Percentiles rank a stretch among this genome's conserved stretches.
Evolutionary conservation across 192 early-diverging fungal species (phyloP).

Genomic region (Backusella tarrabulga): DNA sequence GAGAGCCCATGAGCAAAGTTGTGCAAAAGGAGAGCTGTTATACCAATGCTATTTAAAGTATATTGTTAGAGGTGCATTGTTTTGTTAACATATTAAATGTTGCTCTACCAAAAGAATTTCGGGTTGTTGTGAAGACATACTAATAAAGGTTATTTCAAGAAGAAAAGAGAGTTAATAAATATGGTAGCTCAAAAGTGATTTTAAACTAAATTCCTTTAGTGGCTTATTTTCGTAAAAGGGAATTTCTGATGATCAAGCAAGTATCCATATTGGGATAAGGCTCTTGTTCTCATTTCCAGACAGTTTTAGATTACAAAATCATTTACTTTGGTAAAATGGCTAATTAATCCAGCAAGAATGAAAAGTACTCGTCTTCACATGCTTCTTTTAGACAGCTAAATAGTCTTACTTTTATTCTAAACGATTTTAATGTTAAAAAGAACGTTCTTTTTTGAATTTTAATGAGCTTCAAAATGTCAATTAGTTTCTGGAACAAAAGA

Average conservation of each 20-base stretch:
- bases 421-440: too few relatives aligned
- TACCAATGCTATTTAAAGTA: slow-evolving; percentile 22
- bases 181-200: neutral
- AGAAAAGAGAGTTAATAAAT: neutral
- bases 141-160: neutral
- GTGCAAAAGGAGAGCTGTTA: slow-evolving; percentile 22
- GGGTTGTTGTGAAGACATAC: neutral
- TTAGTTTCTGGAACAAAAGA: too few relatives aligned
- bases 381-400: too few relatives aligned
- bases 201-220: neutral
- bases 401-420: too few relatives aligned
- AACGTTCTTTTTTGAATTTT: too few relatives aligned
- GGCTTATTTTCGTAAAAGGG: neutral
- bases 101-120: neutral
- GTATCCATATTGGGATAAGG: neutral
- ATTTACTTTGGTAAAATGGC: neutral
- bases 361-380: too few relatives aligned
- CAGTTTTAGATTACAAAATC: neutral
- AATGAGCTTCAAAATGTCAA: too few relatives aligned
- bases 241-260: neutral
- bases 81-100: neutral
- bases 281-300: neutral
- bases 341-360: too few relatives aligned
- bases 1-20: slow-evolving; percentile 24
- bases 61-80: neutral